Evolutionary conservation across 139 green algal species (phyloP).

Genomic region (Axilococcus clingmanii): DNA sequence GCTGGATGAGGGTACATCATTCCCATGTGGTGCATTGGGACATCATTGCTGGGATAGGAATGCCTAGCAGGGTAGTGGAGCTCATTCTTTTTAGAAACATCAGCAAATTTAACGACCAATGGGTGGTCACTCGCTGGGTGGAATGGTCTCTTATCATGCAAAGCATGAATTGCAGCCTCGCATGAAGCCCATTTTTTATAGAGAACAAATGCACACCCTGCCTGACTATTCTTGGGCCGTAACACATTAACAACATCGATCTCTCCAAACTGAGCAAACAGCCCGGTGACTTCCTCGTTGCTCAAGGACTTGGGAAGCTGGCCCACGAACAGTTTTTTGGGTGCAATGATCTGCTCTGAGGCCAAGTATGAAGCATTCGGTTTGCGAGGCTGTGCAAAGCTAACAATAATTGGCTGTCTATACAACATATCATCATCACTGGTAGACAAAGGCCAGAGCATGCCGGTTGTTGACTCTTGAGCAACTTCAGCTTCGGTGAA

Average conservation of each 20-base stretch:
- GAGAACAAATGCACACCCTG: slow-evolving; percentile 72
- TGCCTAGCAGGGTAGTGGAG: too few species aligned
- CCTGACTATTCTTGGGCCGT: slow-evolving; percentile 11
- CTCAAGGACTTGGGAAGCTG: slow-evolving; percentile 57
- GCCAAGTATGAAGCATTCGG: slow-evolving; percentile 18
- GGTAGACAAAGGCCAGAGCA: too few species aligned
- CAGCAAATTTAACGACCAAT: slow-evolving; percentile 81
- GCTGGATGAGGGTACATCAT: too few species aligned
- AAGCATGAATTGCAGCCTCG: slow-evolving; percentile 59
- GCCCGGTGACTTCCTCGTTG: slow-evolving; percentile 41
- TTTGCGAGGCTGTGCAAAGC: slow-evolving; percentile 70
- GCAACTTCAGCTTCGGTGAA: slow-evolving; percentile 56
- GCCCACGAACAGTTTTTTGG: slow-evolving; percentile 81
- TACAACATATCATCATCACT: slow-evolving; percentile 29
- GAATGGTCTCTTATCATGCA: slow-evolving; percentile 56
- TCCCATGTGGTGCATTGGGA: too few species aligned
- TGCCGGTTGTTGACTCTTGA: slow-evolving; percentile 54
- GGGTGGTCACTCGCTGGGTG: slow-evolving; percentile 53
- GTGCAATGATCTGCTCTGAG: slow-evolving; percentile 53
- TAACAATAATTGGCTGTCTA: slow-evolving; percentile 56
- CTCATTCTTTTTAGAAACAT: too few species aligned
- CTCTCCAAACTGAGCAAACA: slow-evolving; percentile 68
- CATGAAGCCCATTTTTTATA: slow-evolving; percentile 59
- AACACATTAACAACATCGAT: slow-evolving; percentile 63
- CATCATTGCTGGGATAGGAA: too few species aligned